phyloP scores from a whole-genome alignment of 2,329 filamentous ascomycete species.

The Thielaviopsis musarum region DNA sequence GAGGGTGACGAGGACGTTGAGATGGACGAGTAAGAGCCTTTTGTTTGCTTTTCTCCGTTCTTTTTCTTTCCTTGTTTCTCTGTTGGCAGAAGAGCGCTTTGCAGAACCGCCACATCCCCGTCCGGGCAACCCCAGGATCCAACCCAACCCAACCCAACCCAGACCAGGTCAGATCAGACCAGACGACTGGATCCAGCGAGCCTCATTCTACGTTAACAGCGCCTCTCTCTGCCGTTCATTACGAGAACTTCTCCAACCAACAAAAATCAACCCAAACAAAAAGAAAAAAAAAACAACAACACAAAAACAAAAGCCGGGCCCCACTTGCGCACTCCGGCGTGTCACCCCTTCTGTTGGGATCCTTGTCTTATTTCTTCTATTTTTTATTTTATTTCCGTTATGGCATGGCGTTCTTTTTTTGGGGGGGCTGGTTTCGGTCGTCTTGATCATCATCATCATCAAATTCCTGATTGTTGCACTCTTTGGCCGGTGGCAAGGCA shows the following conservation, averaged over 20 bases:
- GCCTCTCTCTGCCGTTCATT: too few species aligned
- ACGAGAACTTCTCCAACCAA: too few species aligned
- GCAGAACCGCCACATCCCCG: too few species aligned
- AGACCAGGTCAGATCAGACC: too few species aligned
- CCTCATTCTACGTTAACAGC: too few species aligned
- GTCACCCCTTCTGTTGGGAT: not conserved
- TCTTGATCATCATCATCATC: slow-evolving; percentile 12
- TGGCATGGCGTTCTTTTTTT: slow-evolving; percentile 10
- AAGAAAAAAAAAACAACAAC: too few species aligned
- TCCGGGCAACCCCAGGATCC: too few species aligned
- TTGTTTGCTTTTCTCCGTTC: slow-evolving; percentile 12
- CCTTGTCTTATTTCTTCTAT: slow-evolving; percentile 6
- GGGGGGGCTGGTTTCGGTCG: slow-evolving; percentile 11
- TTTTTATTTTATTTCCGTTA: slow-evolving; percentile 6
- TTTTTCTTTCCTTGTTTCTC: not conserved
- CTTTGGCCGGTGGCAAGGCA: not conserved
- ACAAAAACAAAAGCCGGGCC: slow-evolving; percentile 4
- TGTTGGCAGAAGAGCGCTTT: too few species aligned
- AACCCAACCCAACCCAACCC: too few species aligned
- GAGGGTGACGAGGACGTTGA: slow-evolving; percentile 24
- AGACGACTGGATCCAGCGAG: too few species aligned
- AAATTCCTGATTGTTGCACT: slow-evolving; percentile 2
- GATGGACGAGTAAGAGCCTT: slow-evolving; percentile 21
- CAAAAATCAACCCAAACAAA: too few species aligned
- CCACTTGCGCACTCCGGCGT: not conserved